Conservation (phyloP, 2,329 filamentous ascomycete genomes). For the Fusarium austroafricanum region DNA sequence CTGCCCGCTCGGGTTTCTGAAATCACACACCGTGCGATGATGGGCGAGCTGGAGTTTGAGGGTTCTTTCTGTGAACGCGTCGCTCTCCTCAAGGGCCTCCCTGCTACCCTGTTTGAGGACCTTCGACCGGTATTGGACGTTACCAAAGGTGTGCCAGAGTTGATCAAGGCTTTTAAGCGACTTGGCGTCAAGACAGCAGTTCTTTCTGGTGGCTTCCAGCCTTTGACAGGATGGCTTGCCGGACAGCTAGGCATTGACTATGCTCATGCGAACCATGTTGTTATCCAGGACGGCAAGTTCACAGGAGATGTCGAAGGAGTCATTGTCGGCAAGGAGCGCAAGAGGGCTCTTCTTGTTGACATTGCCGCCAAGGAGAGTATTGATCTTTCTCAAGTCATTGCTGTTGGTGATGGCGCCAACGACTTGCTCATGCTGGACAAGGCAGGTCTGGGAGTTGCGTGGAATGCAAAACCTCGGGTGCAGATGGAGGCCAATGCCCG, state of each 20-base stretch:
- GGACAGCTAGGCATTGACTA: constrained; percentile 85
- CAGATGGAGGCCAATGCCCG: constrained; percentile 80
- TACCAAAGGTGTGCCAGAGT: constrained; percentile 80
- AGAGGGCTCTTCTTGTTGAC: constrained; percentile 76
- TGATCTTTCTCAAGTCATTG: constrained; percentile 73
- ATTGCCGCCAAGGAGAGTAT: constrained; percentile 77
- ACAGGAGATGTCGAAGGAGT: constrained; percentile 78
- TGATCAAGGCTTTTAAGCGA: constrained; percentile 79
- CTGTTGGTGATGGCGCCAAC: constrained; percentile 85
- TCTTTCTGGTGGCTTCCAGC: constrained; percentile 90
- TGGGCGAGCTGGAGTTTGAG: constrained; percentile 93
- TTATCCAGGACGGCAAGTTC: constrained; percentile 69
- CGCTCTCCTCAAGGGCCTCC: constrained; percentile 81
- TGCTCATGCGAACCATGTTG: constrained; percentile 87
- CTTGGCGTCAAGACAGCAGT: constrained; percentile 91
- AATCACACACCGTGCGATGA: constrained; percentile 95
- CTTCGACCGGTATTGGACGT: constrained; percentile 81
- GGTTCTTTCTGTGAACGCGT: constrained; percentile 85
- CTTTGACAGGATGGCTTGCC: constrained; percentile 88
- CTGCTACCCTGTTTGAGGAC: constrained; percentile 80
- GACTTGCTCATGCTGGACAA: constrained; percentile 82
- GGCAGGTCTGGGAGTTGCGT: constrained; percentile 82
- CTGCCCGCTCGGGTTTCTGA: constrained; percentile 84
- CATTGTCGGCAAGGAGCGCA: constrained; percentile 82
- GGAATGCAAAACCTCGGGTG: constrained; percentile 85